A percentile compares a stretch with the other conserved stretches of the same genome.
Evolutionary conservation across 208 protist genomes (phyloP).

Genomic region (Trypanosoma vivax): DNA sequence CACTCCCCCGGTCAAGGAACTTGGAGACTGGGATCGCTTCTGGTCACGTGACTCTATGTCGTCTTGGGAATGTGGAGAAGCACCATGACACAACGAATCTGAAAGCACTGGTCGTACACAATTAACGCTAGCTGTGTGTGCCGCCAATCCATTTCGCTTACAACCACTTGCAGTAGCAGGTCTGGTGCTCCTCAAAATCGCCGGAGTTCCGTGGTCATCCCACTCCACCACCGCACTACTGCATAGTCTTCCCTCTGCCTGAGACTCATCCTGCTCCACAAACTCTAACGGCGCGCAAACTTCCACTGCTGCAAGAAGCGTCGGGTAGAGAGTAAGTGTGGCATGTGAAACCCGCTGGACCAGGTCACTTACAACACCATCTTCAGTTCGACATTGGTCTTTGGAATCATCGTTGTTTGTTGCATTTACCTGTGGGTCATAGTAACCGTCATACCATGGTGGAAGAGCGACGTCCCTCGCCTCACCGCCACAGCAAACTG

Average conservation of each 20-base stretch:
- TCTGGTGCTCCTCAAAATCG: slow-evolving; percentile 10
- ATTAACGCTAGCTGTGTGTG: too few relatives aligned
- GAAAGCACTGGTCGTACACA: too few relatives aligned
- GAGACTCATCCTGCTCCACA: neutral
- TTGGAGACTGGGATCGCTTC: too few relatives aligned
- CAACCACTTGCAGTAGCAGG: too few relatives aligned
- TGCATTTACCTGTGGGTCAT: neutral
- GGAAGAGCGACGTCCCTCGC: neutral
- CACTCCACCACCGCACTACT: slow-evolving; percentile 6
- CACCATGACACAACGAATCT: too few relatives aligned
- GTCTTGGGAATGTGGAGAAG: too few relatives aligned
- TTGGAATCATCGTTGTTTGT: neutral
- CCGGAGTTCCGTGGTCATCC: slow-evolving; percentile 9
- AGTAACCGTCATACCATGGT: slow-evolving; percentile 12
- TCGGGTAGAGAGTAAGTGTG: slow-evolving; percentile 15
- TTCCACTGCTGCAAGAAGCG: slow-evolving; percentile 10
- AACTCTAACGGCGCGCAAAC: neutral
- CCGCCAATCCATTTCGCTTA: too few relatives aligned
- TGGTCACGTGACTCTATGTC: too few relatives aligned
- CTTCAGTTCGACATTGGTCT: neutral
- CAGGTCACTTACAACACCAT: slow-evolving; percentile 8
- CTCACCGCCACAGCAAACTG: neutral
- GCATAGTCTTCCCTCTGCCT: neutral
- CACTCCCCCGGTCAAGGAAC: too few relatives aligned
- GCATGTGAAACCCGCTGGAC: slow-evolving; percentile 16